Percentiles rank a stretch among this genome's conserved stretches.
Evolutionary conservation across 2,329 filamentous ascomycete genomes (phyloP).

Genomic region (Xylaria sp.): DNA sequence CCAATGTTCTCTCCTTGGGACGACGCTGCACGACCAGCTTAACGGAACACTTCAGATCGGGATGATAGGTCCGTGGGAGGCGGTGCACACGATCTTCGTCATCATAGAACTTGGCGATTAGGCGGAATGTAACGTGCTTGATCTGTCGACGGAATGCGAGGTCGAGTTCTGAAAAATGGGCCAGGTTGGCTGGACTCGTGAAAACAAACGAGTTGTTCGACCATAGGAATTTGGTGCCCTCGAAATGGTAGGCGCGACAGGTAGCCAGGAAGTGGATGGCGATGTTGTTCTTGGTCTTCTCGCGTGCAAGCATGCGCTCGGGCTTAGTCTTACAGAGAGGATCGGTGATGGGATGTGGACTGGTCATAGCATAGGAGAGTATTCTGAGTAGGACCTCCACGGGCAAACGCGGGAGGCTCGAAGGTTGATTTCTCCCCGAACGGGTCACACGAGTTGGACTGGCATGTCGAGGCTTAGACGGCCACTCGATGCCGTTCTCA

Average conservation of each 20-base stretch:
- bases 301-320: slow-evolving; percentile 41
- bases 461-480: slow-evolving; percentile 30
- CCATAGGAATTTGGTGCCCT: slow-evolving; percentile 48
- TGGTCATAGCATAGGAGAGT: slow-evolving; percentile 47
- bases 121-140: slow-evolving; percentile 44
- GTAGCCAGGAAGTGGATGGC: slow-evolving; percentile 50
- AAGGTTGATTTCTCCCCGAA: slow-evolving; percentile 20
- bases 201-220: slow-evolving; percentile 50
- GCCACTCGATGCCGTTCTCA: slow-evolving; percentile 49
- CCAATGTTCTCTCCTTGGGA: slow-evolving; percentile 41
- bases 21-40: slow-evolving; percentile 40
- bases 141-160: slow-evolving; percentile 40
- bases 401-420: slow-evolving; percentile 41
- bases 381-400: slow-evolving; percentile 50
- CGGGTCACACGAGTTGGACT: slow-evolving; percentile 28
- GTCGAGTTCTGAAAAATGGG: slow-evolving; percentile 44
- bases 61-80: slow-evolving; percentile 40
- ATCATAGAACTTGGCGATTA: slow-evolving; percentile 53
- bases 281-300: slow-evolving; percentile 42
- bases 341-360: slow-evolving; percentile 47
- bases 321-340: slow-evolving; percentile 43
- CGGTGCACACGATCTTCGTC: slow-evolving; percentile 42
- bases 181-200: slow-evolving; percentile 46
- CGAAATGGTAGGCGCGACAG: slow-evolving; percentile 44
- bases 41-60: slow-evolving; percentile 38